Conservation (phyloP, 352 stramenopile species). For the Globisporangium splendens region DNA sequence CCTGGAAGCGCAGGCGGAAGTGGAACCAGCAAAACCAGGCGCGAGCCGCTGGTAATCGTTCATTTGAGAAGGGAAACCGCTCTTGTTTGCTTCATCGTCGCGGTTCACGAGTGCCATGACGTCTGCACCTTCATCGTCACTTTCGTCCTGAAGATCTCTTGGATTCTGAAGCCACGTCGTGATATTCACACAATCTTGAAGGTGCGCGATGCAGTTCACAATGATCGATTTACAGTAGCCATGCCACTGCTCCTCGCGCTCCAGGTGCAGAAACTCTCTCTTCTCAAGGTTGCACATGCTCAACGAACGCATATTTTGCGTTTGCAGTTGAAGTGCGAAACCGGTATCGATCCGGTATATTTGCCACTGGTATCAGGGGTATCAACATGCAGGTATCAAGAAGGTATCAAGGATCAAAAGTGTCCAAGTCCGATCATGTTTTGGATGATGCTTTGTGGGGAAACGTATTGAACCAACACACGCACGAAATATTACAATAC, state of each 20-base stretch:
- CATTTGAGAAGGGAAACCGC: not conserved
- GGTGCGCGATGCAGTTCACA: constrained; percentile 21
- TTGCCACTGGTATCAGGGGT: too few relatives aligned
- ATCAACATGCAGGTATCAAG: too few relatives aligned
- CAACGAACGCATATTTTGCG: constrained; percentile 35
- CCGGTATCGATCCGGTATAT: too few relatives aligned
- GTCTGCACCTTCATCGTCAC: not conserved
- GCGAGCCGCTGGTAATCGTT: constrained; percentile 26
- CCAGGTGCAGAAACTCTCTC: constrained; percentile 26
- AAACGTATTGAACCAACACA: too few relatives aligned
- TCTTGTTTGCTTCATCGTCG: not conserved
- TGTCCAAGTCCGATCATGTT: too few relatives aligned
- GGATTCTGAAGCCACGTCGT: constrained; percentile 29
- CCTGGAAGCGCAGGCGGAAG: constrained; percentile 19
- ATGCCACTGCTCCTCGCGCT: constrained; percentile 41
- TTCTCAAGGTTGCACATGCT: constrained; percentile 27
- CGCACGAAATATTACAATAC: too few relatives aligned
- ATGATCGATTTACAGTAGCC: constrained; percentile 43
- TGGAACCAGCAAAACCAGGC: constrained; percentile 28
- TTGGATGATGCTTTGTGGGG: too few relatives aligned
- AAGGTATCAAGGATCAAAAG: too few relatives aligned
- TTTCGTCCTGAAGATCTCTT: not conserved
- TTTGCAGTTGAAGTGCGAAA: too few relatives aligned
- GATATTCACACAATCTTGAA: constrained; percentile 16
- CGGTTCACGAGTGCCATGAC: not conserved